These are phyloP conservation scores for Fomitopsis serialis DNA, from an alignment of 768 basidiomycete species.

Conservation along the genomic window DNA sequence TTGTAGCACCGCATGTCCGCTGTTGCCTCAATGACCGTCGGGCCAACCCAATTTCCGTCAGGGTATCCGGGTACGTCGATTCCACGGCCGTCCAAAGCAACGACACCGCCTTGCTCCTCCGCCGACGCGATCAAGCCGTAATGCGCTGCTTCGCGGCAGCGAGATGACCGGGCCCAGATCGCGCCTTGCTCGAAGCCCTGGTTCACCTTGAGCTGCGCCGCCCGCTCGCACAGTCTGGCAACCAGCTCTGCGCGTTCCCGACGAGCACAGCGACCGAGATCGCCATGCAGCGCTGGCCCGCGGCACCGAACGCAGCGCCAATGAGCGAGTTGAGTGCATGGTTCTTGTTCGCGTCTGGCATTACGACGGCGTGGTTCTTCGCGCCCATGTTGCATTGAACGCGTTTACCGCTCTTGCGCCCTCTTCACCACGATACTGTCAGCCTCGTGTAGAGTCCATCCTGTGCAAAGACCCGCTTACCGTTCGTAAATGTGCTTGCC, in stretches of 20 bases:
- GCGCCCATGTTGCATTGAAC: constrained; percentile 92
- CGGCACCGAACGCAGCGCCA: constrained; percentile 96
- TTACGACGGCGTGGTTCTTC: constrained; percentile 91
- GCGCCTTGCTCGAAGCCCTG: constrained; percentile 87
- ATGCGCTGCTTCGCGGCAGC: constrained; percentile 79
- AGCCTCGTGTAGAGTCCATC: background rate
- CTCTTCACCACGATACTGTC: constrained; percentile 39
- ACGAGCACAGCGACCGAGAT: constrained; percentile 87
- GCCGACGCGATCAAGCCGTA: constrained; percentile 68
- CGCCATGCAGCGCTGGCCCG: constrained; percentile 97
- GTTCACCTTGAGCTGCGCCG: constrained; percentile 72
- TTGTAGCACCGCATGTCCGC: constrained; percentile 83
- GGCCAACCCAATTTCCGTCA: constrained; percentile 91
- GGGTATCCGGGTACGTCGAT: constrained; percentile 67
- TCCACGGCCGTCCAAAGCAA: constrained; percentile 82
- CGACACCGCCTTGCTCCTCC: constrained; percentile 75
- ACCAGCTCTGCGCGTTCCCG: constrained; percentile 73
- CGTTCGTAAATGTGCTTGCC: constrained; percentile 93
- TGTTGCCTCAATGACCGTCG: constrained; percentile 82
- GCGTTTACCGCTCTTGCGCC: constrained; percentile 81
- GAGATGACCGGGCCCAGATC: constrained; percentile 89
- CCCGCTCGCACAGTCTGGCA: constrained; percentile 84
- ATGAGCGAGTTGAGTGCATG: constrained; percentile 86
- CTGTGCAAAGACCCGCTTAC: constrained; percentile 27
- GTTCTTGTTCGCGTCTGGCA: constrained; percentile 96